Evolutionary conservation across 305 asterid species (phyloP).

Genomic region (Striga hermonthica): DNA sequence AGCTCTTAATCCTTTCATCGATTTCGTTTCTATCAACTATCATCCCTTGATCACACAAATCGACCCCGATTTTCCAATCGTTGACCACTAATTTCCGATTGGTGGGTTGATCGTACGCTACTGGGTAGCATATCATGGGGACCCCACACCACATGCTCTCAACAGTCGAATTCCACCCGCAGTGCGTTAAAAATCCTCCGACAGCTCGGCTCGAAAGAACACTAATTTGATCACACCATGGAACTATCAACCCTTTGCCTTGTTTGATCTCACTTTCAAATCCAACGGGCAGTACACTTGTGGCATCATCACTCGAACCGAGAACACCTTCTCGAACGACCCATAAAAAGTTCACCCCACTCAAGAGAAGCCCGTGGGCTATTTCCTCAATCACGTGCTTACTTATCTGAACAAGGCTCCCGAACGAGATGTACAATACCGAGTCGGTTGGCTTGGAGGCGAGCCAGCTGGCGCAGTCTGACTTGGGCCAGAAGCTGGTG

Average conservation of each 20-base stretch:
- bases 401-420: slow-evolving; percentile 41
- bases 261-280: not conserved
- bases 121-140: slow-evolving; percentile 48
- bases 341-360: not conserved
- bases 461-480: slow-evolving; percentile 42
- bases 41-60: slow-evolving; percentile 34
- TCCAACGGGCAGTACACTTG: not conserved
- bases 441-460: slow-evolving; percentile 34
- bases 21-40: slow-evolving; percentile 37
- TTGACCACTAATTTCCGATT: slow-evolving; percentile 50
- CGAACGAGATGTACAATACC: slow-evolving; percentile 44
- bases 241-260: not conserved
- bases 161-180: slow-evolving; percentile 48
- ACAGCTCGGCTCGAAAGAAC: slow-evolving; percentile 45
- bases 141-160: slow-evolving; percentile 55
- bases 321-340: not conserved
- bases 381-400: slow-evolving; percentile 35
- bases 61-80: slow-evolving; percentile 55
- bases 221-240: slow-evolving; percentile 13
- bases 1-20: slow-evolving; percentile 31
- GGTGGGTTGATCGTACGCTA: slow-evolving; percentile 44
- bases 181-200: slow-evolving; percentile 48
- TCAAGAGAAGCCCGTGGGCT: slow-evolving; percentile 35
- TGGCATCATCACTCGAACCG: not conserved
- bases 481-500: slow-evolving; percentile 47